These are phyloP conservation scores for Dothistroma septosporum DNA, from an alignment of 2,329 filamentous ascomycete genomes.

Conservation along the genomic window DNA sequence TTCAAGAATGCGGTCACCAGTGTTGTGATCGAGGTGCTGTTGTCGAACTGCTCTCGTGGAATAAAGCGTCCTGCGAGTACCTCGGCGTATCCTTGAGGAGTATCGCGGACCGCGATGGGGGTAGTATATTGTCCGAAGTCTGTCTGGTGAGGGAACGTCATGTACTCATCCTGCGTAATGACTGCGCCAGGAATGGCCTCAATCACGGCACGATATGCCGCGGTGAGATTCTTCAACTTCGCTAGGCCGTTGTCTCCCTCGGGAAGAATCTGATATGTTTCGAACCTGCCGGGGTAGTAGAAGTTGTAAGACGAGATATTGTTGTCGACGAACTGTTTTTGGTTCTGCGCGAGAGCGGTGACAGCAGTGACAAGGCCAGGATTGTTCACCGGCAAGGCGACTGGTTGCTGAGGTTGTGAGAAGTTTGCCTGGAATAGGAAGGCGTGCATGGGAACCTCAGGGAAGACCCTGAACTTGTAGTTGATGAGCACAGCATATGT, in stretches of 20 bases:
- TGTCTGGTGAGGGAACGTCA: constrained; percentile 3
- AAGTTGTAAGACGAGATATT: constrained; percentile 5
- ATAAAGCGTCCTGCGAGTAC: constrained; percentile 3
- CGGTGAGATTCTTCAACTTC: constrained; percentile 3
- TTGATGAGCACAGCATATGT: constrained; percentile 19
- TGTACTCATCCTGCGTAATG: background rate
- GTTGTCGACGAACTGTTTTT: background rate
- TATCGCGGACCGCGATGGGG: constrained; percentile 1
- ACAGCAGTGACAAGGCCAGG: background rate
- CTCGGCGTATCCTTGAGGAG: constrained; percentile 4
- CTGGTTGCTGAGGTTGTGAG: background rate
- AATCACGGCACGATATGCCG: background rate
- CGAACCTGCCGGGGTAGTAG: constrained; percentile 2
- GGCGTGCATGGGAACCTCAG: constrained; percentile 7
- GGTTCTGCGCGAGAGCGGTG: constrained; percentile 1
- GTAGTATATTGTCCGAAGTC: constrained; percentile 3
- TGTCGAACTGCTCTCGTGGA: background rate
- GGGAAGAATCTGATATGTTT: background rate
- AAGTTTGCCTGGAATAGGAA: background rate
- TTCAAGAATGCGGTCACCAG: background rate
- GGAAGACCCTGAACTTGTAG: constrained; percentile 10
- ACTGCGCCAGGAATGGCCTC: background rate
- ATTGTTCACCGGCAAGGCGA: constrained; percentile 1
- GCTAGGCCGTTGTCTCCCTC: background rate
- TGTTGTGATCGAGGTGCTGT: background rate